Conservation (phyloP, 139 green algal species). For the Chlamydomonas eustigma region DNA sequence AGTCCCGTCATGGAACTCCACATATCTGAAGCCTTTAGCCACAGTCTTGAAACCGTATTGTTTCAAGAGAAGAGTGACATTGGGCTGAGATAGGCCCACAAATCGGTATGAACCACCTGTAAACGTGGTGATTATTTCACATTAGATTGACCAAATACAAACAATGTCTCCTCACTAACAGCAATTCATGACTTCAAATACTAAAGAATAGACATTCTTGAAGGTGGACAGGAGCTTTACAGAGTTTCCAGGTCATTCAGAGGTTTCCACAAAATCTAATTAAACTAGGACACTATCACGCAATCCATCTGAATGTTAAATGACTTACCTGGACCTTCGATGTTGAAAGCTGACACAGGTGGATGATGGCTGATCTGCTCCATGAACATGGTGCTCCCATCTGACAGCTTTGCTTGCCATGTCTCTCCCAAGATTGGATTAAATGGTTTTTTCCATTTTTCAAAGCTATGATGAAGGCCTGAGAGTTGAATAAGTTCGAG, state of each 20-base stretch:
- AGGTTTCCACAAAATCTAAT: too few relatives aligned
- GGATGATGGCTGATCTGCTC: conserved; percentile 83
- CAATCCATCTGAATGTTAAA: conserved; percentile 3
- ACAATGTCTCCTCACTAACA: too few relatives aligned
- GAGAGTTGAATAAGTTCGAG: too few relatives aligned
- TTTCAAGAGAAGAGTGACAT: conserved; percentile 55
- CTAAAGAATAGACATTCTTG: too few relatives aligned
- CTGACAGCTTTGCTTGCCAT: conserved; percentile 59
- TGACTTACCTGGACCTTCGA: conserved; percentile 57
- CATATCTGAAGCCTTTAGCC: conserved; percentile 53
- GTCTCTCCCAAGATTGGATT: conserved; percentile 89
- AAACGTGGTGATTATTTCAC: too few relatives aligned
- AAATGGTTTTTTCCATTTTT: conserved; percentile 80
- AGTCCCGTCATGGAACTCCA: conserved; percentile 66
- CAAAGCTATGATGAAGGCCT: conserved; percentile 52
- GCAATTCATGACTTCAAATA: too few relatives aligned
- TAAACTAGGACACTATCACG: too few relatives aligned
- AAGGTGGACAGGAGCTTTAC: too few relatives aligned
- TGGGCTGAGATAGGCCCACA: conserved; percentile 63
- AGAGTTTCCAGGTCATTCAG: too few relatives aligned
- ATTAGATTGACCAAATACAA: too few relatives aligned
- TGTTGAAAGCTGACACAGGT: conserved; percentile 71
- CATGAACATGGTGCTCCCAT: conserved; percentile 63
- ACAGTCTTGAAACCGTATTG: conserved; percentile 70
- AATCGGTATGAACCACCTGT: conserved; percentile 53